Evolutionary conservation across 2,329 filamentous ascomycete species (phyloP).

Genomic region (Trichoderma sp.): DNA sequence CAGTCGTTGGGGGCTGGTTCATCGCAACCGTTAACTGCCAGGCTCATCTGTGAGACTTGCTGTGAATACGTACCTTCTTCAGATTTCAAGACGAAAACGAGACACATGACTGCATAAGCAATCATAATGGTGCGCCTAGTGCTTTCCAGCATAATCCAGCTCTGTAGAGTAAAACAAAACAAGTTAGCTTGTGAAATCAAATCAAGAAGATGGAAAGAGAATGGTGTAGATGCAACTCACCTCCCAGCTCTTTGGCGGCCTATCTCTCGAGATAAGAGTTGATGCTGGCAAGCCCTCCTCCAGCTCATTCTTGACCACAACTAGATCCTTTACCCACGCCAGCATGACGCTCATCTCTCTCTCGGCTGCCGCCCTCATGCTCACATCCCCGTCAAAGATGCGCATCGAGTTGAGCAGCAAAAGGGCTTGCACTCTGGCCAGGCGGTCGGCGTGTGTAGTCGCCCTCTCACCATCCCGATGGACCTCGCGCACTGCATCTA

Average conservation of each 20-base stretch:
- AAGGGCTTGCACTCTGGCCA: slow-evolving; percentile 45
- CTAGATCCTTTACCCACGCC: slow-evolving; percentile 39
- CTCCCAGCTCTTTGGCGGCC: slow-evolving; percentile 44
- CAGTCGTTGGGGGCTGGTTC: slow-evolving; percentile 24
- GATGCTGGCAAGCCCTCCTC: slow-evolving; percentile 29
- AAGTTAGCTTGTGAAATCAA: neutral
- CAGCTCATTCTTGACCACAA: slow-evolving; percentile 35
- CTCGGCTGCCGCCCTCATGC: slow-evolving; percentile 41
- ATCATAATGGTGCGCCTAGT: slow-evolving; percentile 40
- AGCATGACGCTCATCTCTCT: slow-evolving; percentile 37
- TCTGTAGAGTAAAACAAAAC: slow-evolving; percentile 23
- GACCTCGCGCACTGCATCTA: slow-evolving; percentile 39
- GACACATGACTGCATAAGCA: slow-evolving; percentile 33
- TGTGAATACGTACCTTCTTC: slow-evolving; percentile 30
- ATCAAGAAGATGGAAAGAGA: too few relatives aligned
- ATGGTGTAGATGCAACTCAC: slow-evolving; percentile 26
- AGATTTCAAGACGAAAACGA: slow-evolving; percentile 36
- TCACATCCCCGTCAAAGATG: slow-evolving; percentile 45
- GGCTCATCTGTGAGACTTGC: neutral
- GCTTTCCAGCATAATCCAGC: slow-evolving; percentile 45
- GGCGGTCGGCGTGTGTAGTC: slow-evolving; percentile 37
- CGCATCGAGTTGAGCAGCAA: slow-evolving; percentile 42
- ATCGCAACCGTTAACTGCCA: slow-evolving; percentile 31
- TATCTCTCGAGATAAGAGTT: slow-evolving; percentile 28
- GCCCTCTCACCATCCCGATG: slow-evolving; percentile 36